Base-by-base conservation (phyloP, 768 basidiomycete species). In the Agaricus sinodeliciosus region DNA sequence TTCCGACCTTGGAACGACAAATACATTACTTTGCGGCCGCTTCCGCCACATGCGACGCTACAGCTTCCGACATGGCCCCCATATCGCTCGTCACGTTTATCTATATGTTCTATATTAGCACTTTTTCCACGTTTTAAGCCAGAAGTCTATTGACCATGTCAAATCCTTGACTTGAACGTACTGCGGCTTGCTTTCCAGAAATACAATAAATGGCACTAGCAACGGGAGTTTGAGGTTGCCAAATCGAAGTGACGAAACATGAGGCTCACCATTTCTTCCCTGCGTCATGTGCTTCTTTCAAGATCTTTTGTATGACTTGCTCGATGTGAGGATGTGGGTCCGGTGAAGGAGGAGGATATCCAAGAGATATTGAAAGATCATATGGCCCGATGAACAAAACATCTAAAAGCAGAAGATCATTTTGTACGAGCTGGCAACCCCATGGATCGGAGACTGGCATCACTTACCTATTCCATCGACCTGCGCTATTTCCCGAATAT, bases 321-420 rank as follows among this genome's bases (percentile, higher is more conserved):
- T 87, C 85, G 3, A 84, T 78, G 2, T 82, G 76, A 0, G 82
- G 79, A 55, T 85, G 79, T 0, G 82, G 81, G 57, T 85, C 79
- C 0, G 83, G 85, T 27, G 76, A 74, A 13, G 84, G 84, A 4
- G 79, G 65, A 1, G 80, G 75, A 60, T 76, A 80, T 34, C 84
- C 83, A 25, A 84, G 69, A 1, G 77, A 73, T 47, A 84, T 70
- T 1, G 85, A 87, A 39, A 87, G 72, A 60, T 86, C 84, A 55
- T 79, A 86, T 3, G 84, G 84, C 3, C 84, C 84, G 49, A 86
- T 78, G 65, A 83, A 82, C 18, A 84, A 65, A 7, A 66, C 70
- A 51, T 74, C 72, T 74, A 40, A 1, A 25, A 54, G 16, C 34
- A 1, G 19, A 48, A 67, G 62, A 69, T n/a, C 69, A 53, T 9